Conservation (phyloP, 2,329 filamentous ascomycete species). For the Phialophora macrospora region DNA sequence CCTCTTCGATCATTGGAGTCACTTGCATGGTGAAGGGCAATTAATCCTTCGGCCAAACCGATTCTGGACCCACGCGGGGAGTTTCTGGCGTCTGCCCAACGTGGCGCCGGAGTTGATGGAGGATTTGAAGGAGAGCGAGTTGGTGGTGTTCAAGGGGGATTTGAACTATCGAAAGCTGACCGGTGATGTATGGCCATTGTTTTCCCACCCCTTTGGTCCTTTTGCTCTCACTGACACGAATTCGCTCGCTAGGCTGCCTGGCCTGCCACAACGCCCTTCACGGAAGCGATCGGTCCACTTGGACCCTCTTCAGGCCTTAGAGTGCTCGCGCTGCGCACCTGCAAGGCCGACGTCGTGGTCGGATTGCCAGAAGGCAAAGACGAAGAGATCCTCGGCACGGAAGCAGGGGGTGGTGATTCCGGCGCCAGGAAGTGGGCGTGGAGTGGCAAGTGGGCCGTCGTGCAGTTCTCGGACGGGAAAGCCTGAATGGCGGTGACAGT, state of each 20-base stretch:
- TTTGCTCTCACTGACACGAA: not conserved
- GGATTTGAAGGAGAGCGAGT: slow-evolving; percentile 79
- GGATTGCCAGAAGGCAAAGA: slow-evolving; percentile 82
- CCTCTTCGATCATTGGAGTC: slow-evolving; percentile 80
- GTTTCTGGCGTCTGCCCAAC: slow-evolving; percentile 83
- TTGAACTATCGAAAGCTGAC: slow-evolving; percentile 94
- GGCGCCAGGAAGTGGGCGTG: slow-evolving; percentile 85
- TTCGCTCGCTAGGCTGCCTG: slow-evolving; percentile 65
- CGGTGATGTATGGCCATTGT: slow-evolving; percentile 70
- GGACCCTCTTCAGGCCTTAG: slow-evolving; percentile 79
- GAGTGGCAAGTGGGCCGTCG: slow-evolving; percentile 96
- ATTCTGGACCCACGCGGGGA: slow-evolving; percentile 89
- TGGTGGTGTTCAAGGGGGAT: slow-evolving; percentile 97
- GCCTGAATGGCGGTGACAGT: slow-evolving; percentile 9
- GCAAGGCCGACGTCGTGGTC: slow-evolving; percentile 95
- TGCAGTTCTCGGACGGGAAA: slow-evolving; percentile 78
- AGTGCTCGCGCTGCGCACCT: slow-evolving; percentile 84
- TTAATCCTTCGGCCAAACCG: slow-evolving; percentile 79
- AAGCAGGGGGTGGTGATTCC: slow-evolving; percentile 72
- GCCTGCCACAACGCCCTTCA: slow-evolving; percentile 86
- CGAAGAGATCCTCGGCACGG: slow-evolving; percentile 71
- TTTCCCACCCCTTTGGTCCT: not conserved
- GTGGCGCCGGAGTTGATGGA: slow-evolving; percentile 70
- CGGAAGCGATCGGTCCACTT: slow-evolving; percentile 80
- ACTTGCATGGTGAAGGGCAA: slow-evolving; percentile 80